A percentile compares a stretch with the other conserved stretches of the same genome.
These are phyloP conservation scores for Saksenaea vasiformis DNA, from an alignment of 371 early-diverging fungal species.

Conservation along the genomic window DNA sequence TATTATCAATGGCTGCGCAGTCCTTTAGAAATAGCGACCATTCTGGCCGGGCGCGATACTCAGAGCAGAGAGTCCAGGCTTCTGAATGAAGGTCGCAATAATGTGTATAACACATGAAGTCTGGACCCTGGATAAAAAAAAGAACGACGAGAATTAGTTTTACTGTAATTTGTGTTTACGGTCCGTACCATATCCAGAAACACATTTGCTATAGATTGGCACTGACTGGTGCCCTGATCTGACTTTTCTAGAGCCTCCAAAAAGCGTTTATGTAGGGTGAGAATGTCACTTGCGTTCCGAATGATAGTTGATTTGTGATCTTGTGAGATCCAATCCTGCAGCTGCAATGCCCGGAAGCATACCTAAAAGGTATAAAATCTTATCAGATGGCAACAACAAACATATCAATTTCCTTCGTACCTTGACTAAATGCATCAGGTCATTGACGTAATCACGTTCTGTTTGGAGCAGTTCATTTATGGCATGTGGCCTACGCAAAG, in stretches of 20 bases:
- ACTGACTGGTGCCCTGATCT: constrained; percentile 2
- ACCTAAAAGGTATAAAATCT: constrained; percentile 20
- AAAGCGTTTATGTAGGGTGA: constrained; percentile 37
- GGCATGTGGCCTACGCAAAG: constrained; percentile 34
- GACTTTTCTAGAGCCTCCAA: constrained; percentile 17
- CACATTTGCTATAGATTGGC: constrained; percentile 26
- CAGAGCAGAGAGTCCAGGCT: constrained; percentile 35
- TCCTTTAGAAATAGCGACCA: constrained; percentile 43
- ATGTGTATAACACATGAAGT: constrained; percentile 40
- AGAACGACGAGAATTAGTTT: too few species aligned
- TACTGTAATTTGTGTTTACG: background rate
- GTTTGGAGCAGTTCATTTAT: constrained; percentile 47
- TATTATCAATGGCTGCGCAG: constrained; percentile 7
- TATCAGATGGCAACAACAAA: background rate
- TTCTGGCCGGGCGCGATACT: constrained; percentile 44
- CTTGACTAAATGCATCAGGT: constrained; percentile 39
- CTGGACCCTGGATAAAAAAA: constrained; percentile 17
- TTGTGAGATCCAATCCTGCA: constrained; percentile 38
- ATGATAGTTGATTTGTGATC: constrained; percentile 34
- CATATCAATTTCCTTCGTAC: constrained; percentile 18
- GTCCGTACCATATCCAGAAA: constrained; percentile 43
- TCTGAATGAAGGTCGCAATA: constrained; percentile 48
- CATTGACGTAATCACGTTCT: constrained; percentile 46
- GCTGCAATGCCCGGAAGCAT: constrained; percentile 29
- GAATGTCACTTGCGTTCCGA: constrained; percentile 39